Evolutionary conservation across 2,329 filamentous ascomycete genomes (phyloP), one percentile per base, ranked within the genome.

Genomic region (Gaeumannomyces sp.): DNA sequence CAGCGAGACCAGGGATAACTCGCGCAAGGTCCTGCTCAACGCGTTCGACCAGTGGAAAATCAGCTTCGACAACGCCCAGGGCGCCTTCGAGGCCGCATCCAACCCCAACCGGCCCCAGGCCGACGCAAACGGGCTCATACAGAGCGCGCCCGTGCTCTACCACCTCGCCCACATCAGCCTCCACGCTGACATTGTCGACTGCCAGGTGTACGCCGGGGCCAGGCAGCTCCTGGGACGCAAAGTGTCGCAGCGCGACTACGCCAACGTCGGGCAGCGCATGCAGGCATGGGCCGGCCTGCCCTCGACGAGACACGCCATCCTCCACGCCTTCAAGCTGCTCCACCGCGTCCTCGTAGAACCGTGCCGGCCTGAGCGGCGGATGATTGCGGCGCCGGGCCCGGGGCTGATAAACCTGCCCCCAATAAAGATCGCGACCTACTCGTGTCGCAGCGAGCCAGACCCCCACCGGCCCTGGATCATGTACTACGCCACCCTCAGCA

Each of bases 391-490:
- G 6, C 53, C 63, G 10, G 60, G 65, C 6, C 57, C 65, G 13
- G 56, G 61, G 16, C 25, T 35, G 53, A 25, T 63, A 57, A 70
- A 73, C 68, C 68, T 72, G 25, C 77, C 76, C 19, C 75, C 75
- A 4, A 79, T 79, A 35, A 77, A 72, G 16, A 69, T 71, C 4
- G 76, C 83, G 53, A 65, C 69, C 25, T 97, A 96, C 75, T 89
- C 87, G 1, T 89, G 91, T 16, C 85, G 89, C 45, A 88, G 89
- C 68, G 93, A 97, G 72, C 86, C 89, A 35, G 85, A 96, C 31
- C 86, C 95, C 28, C 94, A 97, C 70, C 84, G 92, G 31, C 91
- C 93, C 0, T 97, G 93, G 92, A 90, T 96, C 59, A 83, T 97
- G 73, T 97, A 96, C 77, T 94, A 94, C 70, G 90, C 93, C 0